Evolutionary conservation across 1,139 yeast species (phyloP), one percentile per base, ranked within the genome.

Genomic region (Kodamaea ohmeri): DNA sequence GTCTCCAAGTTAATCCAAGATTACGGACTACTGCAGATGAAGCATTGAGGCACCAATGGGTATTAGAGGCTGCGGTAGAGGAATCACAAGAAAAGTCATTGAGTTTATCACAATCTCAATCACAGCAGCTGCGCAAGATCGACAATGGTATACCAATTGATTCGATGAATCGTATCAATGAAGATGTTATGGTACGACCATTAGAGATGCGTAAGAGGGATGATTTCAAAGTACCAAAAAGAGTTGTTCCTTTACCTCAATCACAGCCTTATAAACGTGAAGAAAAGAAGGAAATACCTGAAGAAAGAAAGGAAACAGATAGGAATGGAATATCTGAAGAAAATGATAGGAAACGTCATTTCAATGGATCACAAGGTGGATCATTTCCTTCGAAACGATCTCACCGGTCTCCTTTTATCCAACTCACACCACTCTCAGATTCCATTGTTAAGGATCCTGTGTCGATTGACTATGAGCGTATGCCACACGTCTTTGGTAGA

Each of bases 21-120:
- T 60, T 71, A 25, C 71, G 97, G 43, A 71, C 85, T 25, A 78
- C 83, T 12, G 95, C 96, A 0, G 67, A 67, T 6, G 77, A 76
- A 41, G 96, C 96, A 0, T 65, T 89, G 38, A 58, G 67, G 16
- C 95, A 85, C 55, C 80, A 80, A 7, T 89, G 89, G 89, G 58
- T 82, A 4, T 49, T 44, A 25, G 42, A 46, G 32, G 55, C 56
- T 3, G 60, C 50, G 43, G 58, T 54, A 16, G 73, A 65, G 32
- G 66, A 51, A 24, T 49, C 63, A 2, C 56, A 53, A 41, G 63
- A 60, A 33, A 63, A 56, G 35, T 78, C 73, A 34, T 65, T 80
- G 4, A 80, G 88, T 44, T 60, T 83, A 40, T 81, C 88, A 3
- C 89, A 83, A 53, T 79, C 85, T 14, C 80, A 81, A 48, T 78